Evolutionary conservation across 2,329 filamentous ascomycete genomes (phyloP).

Genomic region (Ascochyta rabiei): DNA sequence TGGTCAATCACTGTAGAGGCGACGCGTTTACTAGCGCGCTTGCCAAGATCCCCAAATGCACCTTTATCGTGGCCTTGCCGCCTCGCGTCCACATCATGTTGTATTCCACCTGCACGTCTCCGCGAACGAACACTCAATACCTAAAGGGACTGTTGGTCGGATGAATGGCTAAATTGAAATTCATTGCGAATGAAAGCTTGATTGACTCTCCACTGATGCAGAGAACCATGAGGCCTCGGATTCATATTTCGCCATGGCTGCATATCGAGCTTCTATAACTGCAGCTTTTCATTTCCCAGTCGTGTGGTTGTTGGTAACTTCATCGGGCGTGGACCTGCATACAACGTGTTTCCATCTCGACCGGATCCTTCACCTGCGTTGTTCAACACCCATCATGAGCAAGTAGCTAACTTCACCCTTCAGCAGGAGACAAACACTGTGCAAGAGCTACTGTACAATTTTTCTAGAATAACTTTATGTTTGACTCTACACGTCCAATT

Average conservation of each 20-base stretch:
- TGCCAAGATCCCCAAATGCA: constrained; percentile 7
- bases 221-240: too few relatives aligned
- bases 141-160: too few relatives aligned
- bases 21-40: constrained; percentile 8
- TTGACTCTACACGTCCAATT: neutral
- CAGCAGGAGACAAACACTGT: neutral
- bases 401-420: neutral
- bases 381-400: neutral
- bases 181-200: neutral
- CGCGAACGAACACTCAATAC: neutral
- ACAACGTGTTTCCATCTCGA: neutral
- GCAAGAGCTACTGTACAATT: neutral
- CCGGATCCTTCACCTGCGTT: neutral
- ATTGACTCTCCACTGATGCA: neutral
- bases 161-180: neutral
- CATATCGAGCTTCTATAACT: too few relatives aligned
- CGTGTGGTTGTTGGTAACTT: too few relatives aligned
- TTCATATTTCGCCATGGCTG: too few relatives aligned
- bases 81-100: constrained; percentile 3
- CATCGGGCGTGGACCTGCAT: too few relatives aligned
- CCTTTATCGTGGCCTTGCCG: neutral
- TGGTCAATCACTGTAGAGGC: constrained; percentile 1
- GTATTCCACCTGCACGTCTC: neutral
- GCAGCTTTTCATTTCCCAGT: too few relatives aligned
- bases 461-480: neutral